Conservation (phyloP, 106 monocot species). For the Allium cepa region DNA sequence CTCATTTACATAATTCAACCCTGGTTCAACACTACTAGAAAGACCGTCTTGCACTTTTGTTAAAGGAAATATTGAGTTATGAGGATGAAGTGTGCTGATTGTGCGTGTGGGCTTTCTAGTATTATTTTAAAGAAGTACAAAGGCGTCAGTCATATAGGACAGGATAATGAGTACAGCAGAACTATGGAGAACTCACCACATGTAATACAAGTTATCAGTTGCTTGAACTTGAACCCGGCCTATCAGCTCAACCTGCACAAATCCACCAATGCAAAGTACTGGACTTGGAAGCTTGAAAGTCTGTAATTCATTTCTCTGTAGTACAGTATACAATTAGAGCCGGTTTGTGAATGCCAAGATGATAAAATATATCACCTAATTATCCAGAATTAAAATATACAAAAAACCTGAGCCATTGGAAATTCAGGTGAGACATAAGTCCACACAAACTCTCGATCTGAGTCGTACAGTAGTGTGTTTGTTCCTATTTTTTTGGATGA, state of each 20-base stretch:
- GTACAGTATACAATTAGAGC: neutral
- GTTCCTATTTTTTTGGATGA: too few species aligned
- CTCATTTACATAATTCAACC: too few species aligned
- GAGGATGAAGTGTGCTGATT: too few species aligned
- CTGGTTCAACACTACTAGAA: too few species aligned
- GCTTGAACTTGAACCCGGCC: constrained; percentile 63
- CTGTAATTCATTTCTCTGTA: constrained; percentile 41
- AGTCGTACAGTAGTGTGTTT: too few species aligned
- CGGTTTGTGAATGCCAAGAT: neutral
- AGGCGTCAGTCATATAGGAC: too few species aligned
- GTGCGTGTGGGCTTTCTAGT: too few species aligned
- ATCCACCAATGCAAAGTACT: constrained; percentile 53
- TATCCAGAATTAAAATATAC: neutral
- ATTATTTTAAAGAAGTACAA: too few species aligned
- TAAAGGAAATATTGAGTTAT: too few species aligned
- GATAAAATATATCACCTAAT: neutral
- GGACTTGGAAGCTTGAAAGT: constrained; percentile 65
- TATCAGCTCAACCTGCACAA: constrained; percentile 49
- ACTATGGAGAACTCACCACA: constrained; percentile 41
- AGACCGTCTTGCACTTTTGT: too few species aligned
- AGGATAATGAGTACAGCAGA: too few species aligned
- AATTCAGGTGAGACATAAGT: constrained; percentile 73
- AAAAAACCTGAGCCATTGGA: constrained; percentile 68
- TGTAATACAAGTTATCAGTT: constrained; percentile 54
- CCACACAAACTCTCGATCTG: constrained; percentile 48